Evolutionary conservation across 345 rosid species (phyloP), one percentile per base, ranked within the genome.

Genomic region (Linum usitatissimum): DNA sequence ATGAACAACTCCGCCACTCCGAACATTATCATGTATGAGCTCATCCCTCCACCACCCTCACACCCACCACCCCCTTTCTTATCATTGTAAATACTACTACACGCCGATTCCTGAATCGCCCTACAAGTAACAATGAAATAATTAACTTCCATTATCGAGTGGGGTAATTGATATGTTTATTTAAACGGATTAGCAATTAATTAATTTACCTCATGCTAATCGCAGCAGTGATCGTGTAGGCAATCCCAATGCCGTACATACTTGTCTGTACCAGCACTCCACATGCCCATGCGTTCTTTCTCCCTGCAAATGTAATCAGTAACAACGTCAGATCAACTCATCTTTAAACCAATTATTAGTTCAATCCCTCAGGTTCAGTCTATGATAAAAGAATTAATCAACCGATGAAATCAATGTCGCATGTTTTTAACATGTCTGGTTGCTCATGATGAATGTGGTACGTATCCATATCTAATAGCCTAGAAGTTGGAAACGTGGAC

Each of bases 221-320:
- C 54, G 84, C 78, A 53, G 84, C 64, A 18, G 90, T 80, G 36
- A 84, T 70, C 20, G 68, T 67, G 59, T 77, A 80, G 42, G 90
- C 83, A 51, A 84, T 38, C 59, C 63, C 73, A 9, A 23, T 31
- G 55, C 89, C 89, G 9, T 49, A 73, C 42, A 84, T 62, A 71
- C 80, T 76, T 57, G 67, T 79, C 7, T 77, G 66, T 2, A 64
- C 76, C 59, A 83, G 19, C 2, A 74, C 45, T n/a, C 69, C 80
- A 64, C 83, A 71, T 12, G 74, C 67, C 28, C 55, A 30, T 38
- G 70, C 66, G 9, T 53, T 62, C 73, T 49, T 79, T 49, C 77
- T 78, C 31, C 85, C 88, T 78, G 78, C 38, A 34, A 34, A 4
- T 23, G 28, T 23, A 23, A 23, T 23, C 28, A 23, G 1, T 23